Base-by-base conservation (phyloP, 169 alveolate genomes). In the Eimeria mitis region DNA sequence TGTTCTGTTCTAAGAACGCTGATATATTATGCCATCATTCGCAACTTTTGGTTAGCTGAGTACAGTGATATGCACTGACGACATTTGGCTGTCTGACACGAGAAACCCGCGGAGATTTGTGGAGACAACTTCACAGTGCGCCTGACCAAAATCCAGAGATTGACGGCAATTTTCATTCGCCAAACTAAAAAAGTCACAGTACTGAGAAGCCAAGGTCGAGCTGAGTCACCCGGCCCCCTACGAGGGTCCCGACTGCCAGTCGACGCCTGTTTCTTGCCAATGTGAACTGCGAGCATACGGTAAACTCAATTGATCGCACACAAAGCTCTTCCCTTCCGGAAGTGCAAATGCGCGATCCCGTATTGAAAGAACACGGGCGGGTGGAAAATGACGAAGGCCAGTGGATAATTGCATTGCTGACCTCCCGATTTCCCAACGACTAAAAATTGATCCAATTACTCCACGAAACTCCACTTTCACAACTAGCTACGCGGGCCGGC, bases 401-500 rank as follows among this genome's bases (percentile, higher is more conserved):
- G 47, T 78, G 37, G 28, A n/a, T 11, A 47, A 49, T 78, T n/a
- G 68, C 63, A 19, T 25, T 76, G 63, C 61, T 44, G 61, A 42
- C 85, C 54, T 37, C 63, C 14, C 13, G 44, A 37, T 11, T 65
- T 78, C 42, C 37, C 88, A 78, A n/a, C 44, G 28, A 31, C 56
- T 40, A 23, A 40, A 40, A 7, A 25, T 40, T 40, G 83, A 37
- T 1, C 47, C 68, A 78, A 28, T 59, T 47, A 5, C 88, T 47
- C 25, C 88, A 47, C 83, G 54, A 73, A 73, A 6, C 56, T 56
- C 83, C 4, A 34, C 4, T 16, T 70, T 34, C 28, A 7, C 63
- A 34, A 61, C 75, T 87, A 87, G 94, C 84, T 87, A 31, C 94
- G 94, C 28, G 81, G 83, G 63, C 40, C 54, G 13, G 70, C 9